phyloP scores from a whole-genome alignment of 139 green algal species.

The Edaphochlamys debaryana region DNA sequence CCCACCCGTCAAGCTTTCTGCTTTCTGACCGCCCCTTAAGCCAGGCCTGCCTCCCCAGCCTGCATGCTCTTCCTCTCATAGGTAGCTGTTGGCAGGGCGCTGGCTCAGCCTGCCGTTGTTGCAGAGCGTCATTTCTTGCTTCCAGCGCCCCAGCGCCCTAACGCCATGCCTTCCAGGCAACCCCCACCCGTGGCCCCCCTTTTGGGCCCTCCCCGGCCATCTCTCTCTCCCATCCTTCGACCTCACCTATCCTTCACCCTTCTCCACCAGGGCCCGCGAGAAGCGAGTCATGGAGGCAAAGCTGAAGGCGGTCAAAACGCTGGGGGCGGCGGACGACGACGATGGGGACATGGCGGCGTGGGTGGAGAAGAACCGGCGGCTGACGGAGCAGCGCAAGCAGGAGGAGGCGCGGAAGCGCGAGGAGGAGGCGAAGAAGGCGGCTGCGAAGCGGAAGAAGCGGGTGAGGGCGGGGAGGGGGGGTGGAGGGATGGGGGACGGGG shows the following conservation, averaged over 20 bases:
- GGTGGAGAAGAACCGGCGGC: slow-evolving; percentile 69
- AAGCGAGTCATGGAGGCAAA: slow-evolving; percentile 48
- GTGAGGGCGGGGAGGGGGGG: slow-evolving; percentile 23
- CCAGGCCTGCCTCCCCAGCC: too few species aligned
- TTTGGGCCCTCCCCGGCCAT: too few species aligned
- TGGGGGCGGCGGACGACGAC: slow-evolving; percentile 72
- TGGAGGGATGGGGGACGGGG: not conserved
- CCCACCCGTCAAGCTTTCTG: too few species aligned
- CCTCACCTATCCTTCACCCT: not conserved
- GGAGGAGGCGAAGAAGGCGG: not conserved
- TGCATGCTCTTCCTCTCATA: too few species aligned
- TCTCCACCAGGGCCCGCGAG: slow-evolving; percentile 49
- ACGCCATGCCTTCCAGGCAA: too few species aligned
- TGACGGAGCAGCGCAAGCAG: slow-evolving; percentile 50
- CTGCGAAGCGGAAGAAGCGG: not conserved
- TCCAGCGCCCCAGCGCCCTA: too few species aligned
- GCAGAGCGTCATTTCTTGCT: too few species aligned
- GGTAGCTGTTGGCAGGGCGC: too few species aligned
- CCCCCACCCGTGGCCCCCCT: too few species aligned
- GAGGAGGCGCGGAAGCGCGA: slow-evolving; percentile 30
- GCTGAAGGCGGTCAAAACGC: slow-evolving; percentile 56
- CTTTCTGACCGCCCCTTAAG: too few species aligned
- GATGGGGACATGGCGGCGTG: slow-evolving; percentile 76
- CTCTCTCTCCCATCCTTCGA: too few species aligned
- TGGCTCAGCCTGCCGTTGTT: too few species aligned